Evolutionary conservation across 2,329 filamentous ascomycete species (phyloP), one percentile per base, ranked within the genome.

Genomic region (Neonectria sp.): DNA sequence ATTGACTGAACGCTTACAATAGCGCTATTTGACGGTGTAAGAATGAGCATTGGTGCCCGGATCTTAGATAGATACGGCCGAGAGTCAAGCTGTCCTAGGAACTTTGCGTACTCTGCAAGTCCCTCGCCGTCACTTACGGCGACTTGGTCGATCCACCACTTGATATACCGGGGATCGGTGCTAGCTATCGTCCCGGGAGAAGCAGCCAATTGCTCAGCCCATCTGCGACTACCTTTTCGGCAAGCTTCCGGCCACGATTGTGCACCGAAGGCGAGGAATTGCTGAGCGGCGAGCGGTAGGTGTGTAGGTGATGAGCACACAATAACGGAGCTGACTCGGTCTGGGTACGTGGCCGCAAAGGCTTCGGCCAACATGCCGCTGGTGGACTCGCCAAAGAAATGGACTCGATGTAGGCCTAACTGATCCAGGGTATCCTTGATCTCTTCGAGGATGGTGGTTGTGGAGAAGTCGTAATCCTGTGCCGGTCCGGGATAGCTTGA

Each of bases 341-440:
- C 60, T 2, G 65, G 61, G 37, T 61, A 55, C 3, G 57, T 61
- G 5, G 65, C 65, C 3, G 65, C 65, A 49, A 68, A 68, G 11
- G 53, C 53, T n/a, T 68, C 57, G 1, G 61, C 60, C 2, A 68
- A 57, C 51, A 68, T 68, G 29, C 65, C 65, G 49, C 65, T 68
- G 4, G 65, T 68, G 1, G 65, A 68, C 12, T 68, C 65, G 15
- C 65, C 65, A 2, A 68, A 3, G n/a, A 68, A 65, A 27, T 68
- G 65, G 3, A 65, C 65, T 29, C 49, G 52, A 1, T 61, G 6
- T 3, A 68, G 21, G 7, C 29, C 12, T 1, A 68, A 17, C 29
- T 68, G 65, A 43, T 68, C 65, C 17, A 68, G 35, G 1, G 57
- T 68, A 9, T 68, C 65, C 6, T 61, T 65, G 40, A 68, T 61